Conservation (phyloP, 1,139 yeast genomes). For the Saccharomyces hybrid region DNA sequence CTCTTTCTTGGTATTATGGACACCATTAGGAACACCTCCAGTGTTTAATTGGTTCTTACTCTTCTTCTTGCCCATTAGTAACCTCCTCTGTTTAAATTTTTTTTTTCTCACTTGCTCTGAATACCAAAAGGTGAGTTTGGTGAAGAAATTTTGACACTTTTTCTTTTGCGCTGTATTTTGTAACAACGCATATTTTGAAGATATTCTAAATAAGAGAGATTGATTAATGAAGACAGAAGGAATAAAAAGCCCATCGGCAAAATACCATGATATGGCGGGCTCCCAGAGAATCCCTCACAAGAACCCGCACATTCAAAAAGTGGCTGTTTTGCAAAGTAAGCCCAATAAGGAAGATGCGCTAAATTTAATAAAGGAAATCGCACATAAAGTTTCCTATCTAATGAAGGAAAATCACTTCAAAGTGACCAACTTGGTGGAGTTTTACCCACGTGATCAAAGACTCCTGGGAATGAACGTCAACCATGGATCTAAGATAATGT, state of each 20-base stretch:
- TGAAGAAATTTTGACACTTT: background rate
- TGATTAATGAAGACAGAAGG: background rate
- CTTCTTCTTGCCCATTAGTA: background rate
- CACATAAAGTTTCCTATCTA: conserved; percentile 61
- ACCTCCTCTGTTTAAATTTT: background rate
- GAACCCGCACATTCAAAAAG: conserved; percentile 28
- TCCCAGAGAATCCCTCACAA: background rate
- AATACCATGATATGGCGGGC: background rate
- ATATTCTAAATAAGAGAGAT: background rate
- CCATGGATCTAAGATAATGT: conserved; percentile 64
- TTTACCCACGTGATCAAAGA: conserved; percentile 64
- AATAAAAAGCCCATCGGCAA: background rate
- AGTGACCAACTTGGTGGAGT: conserved; percentile 69
- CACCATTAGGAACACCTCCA: background rate
- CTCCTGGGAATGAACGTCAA: conserved; percentile 84
- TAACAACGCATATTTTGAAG: background rate
- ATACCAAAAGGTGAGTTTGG: background rate
- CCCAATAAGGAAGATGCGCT: conserved; percentile 52
- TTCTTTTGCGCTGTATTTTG: background rate
- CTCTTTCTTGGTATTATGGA: background rate
- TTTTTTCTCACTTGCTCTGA: background rate
- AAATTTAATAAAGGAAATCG: conserved; percentile 52
- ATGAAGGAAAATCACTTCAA: conserved; percentile 61
- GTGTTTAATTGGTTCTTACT: background rate
- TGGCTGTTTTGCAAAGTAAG: conserved; percentile 51